A percentile compares a stretch with the other conserved stretches of the same genome.
These are phyloP conservation scores for Brassica balearica DNA, from an alignment of 441 rosid genomes.

Conservation along the genomic window DNA sequence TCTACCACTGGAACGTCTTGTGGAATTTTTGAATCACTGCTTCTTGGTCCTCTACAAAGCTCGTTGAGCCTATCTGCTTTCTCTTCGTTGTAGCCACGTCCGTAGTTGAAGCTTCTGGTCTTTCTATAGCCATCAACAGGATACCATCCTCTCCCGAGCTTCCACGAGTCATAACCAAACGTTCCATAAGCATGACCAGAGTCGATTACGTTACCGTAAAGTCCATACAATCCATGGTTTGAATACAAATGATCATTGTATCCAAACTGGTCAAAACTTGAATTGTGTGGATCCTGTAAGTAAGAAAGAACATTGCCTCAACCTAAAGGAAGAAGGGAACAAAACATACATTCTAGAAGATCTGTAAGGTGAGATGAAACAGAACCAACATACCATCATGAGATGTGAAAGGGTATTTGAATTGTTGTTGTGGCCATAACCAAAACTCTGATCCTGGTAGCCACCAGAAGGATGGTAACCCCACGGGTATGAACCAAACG, in stretches of 20 bases:
- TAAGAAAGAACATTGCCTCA: background rate
- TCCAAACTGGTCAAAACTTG: conserved; percentile 51
- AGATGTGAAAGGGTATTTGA: conserved; percentile 45
- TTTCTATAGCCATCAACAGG: conserved; percentile 58
- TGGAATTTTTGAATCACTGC: conserved; percentile 54
- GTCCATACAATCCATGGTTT: conserved; percentile 55
- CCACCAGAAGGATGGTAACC: conserved; percentile 46
- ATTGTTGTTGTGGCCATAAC: conserved; percentile 57
- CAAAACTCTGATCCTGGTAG: conserved; percentile 57
- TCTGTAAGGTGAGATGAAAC: background rate
- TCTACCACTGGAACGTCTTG: conserved; percentile 48
- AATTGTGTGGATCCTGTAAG: conserved; percentile 53
- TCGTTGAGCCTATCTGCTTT: conserved; percentile 67
- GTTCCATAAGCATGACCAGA: conserved; percentile 60
- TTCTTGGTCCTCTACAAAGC: conserved; percentile 77
- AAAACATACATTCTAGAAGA: conserved; percentile 13
- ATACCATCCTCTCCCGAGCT: conserved; percentile 61
- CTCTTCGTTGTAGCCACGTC: conserved; percentile 56
- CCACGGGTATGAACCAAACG: conserved; percentile 29
- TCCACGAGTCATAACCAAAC: conserved; percentile 64
- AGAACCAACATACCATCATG: conserved; percentile 51
- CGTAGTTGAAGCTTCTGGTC: conserved; percentile 53
- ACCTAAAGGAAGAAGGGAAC: background rate
- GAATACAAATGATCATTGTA: conserved; percentile 57
- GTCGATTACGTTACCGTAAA: conserved; percentile 55